Evolutionary conservation across 495 filamentous ascomycete genomes (phyloP), one percentile per base, ranked within the genome.

Genomic region (Thozetella sp.): DNA sequence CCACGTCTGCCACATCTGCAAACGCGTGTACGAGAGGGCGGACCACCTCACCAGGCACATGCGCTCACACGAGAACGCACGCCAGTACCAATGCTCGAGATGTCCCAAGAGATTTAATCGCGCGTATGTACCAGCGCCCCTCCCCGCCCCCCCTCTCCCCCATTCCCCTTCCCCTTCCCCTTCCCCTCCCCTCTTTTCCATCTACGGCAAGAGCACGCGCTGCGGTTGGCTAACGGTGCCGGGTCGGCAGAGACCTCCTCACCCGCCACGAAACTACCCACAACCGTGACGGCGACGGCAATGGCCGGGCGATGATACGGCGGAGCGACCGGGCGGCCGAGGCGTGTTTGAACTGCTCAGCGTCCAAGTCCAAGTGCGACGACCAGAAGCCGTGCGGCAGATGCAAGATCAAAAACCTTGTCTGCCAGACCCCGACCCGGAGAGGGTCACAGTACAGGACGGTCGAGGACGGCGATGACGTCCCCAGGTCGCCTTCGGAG

Each of bases 351-450:
- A 62, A 40, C 20, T 68, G 66, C 22, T 60, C 64, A 4, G 34
- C 63, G 15, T 61, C 66, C 50, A 68, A 66, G 22, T 56, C 63
- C 1, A 66, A 68, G 22, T 68, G 66, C 54, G 66, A 68, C 22
- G 66, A 68, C 40, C 45, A 63, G 60, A 68, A 68, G 61, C 66
- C 66, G 6, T 68, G 66, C 51, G 55, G 55, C 24, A 59, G 66
- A 9, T 68, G 66, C 40, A 53, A 50, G 11, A 20, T 22, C 25
- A 66, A 68, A 55, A 51, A 56, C 25, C 25, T 63, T 19, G 22
- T 25, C 25, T 66, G 63, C 43, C 60, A 60, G 57, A 55, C 57
- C 15, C 23, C 56, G 46, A 53, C 30, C 19, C 56, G 57, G 46
- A 65, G 57, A 25, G 25, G 46, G 13, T 27, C 43, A 46, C 58